These are phyloP conservation scores for Phytophthora pinifolia DNA, from an alignment of 352 stramenopile species.

Conservation along the genomic window DNA sequence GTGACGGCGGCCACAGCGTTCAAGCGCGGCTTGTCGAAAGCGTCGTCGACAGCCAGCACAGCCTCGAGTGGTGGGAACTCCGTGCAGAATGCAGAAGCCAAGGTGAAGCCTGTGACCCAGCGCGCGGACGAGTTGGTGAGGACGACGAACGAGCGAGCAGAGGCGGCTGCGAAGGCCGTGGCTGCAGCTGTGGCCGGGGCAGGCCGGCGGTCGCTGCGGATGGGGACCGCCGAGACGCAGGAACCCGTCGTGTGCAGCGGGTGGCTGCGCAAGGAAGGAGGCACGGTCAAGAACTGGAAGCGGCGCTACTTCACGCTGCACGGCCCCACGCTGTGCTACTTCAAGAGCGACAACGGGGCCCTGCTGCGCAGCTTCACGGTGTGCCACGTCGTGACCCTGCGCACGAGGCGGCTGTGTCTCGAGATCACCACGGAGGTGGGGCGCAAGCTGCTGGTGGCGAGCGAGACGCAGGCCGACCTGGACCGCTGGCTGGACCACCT, in stretches of 20 bases:
- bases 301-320: conserved; percentile 80
- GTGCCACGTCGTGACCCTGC: conserved; percentile 66
- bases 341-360: conserved; percentile 77
- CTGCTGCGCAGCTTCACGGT: conserved; percentile 67
- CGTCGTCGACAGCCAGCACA: conserved; percentile 29
- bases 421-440: conserved; percentile 77
- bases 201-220: conserved; percentile 22
- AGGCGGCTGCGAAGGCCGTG: conserved; percentile 30
- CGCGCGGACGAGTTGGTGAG: conserved; percentile 12
- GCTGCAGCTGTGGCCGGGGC: conserved; percentile 27
- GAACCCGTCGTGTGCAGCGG: conserved; percentile 67
- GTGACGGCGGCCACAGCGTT: conserved; percentile 42
- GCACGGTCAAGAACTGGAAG: conserved; percentile 85
- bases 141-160: conserved; percentile 25
- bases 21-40: conserved; percentile 36
- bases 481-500: conserved; percentile 70
- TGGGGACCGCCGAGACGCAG: conserved; percentile 25
- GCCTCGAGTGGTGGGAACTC: conserved; percentile 19
- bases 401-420: conserved; percentile 68
- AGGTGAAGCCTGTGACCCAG: conserved; percentile 2
- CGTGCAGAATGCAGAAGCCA: conserved; percentile 1
- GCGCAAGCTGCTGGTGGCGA: conserved; percentile 72
- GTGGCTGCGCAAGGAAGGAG: conserved; percentile 81
- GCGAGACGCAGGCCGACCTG: conserved; percentile 64
- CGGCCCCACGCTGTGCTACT: conserved; percentile 78